Evolutionary conservation across 805 yeast species (phyloP).

Genomic region (Saccharomyces jurei): DNA sequence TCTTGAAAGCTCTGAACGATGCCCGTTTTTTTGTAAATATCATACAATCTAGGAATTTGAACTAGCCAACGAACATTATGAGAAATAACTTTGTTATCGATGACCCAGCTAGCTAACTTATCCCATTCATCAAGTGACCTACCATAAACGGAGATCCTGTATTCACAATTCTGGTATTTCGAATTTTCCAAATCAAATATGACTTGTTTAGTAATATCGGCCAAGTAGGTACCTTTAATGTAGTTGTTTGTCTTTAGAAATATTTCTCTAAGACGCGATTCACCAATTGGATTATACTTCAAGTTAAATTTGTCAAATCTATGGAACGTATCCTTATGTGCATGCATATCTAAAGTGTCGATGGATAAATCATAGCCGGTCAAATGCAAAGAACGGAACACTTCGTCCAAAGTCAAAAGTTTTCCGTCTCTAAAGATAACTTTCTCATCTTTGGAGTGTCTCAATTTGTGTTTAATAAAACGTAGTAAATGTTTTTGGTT

Average conservation of each 20-base stretch:
- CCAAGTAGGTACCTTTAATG: conserved; percentile 79
- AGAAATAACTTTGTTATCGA: conserved; percentile 83
- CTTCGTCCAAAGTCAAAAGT: conserved; percentile 77
- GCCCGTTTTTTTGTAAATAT: conserved; percentile 72
- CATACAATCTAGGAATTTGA: conserved; percentile 91
- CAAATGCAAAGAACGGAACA: conserved; percentile 80
- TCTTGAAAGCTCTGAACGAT: conserved; percentile 67
- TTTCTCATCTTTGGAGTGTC: conserved; percentile 75
- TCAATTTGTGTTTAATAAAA: conserved; percentile 88
- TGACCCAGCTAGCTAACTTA: conserved; percentile 87
- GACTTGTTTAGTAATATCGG: conserved; percentile 90
- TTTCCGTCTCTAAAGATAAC: conserved; percentile 92
- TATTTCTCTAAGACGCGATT: conserved; percentile 92
- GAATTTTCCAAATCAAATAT: conserved; percentile 89
- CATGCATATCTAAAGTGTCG: conserved; percentile 98
- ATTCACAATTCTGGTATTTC: conserved; percentile 95
- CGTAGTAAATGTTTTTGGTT: conserved; percentile 93
- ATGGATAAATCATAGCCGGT: conserved; percentile 93
- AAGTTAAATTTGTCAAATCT: conserved; percentile 94
- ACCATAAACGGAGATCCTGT: conserved; percentile 91
- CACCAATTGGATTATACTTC: conserved; percentile 97
- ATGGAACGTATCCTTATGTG: conserved; percentile 96
- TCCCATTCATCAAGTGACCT: conserved; percentile 90
- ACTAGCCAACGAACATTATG: conserved; percentile 96
- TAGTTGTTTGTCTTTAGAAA: conserved; percentile 92